Evolutionary conservation across 1,284 basidiomycete genomes (phyloP).

Genomic region (Boletus albobrunnescens): DNA sequence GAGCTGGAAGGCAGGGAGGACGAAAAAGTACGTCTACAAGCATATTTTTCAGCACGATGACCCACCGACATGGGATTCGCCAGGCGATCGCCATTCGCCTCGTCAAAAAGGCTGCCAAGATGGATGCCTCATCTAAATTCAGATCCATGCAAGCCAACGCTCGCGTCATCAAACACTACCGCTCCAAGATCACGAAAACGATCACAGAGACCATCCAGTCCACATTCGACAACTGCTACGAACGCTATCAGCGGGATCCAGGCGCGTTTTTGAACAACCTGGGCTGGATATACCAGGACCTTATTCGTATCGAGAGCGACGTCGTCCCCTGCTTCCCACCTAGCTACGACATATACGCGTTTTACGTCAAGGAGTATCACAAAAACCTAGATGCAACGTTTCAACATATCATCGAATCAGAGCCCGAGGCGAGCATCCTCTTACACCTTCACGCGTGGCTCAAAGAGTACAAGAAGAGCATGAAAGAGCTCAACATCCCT

Average conservation of each 20-base stretch:
- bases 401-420: conserved; percentile 66
- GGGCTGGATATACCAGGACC: conserved; percentile 92
- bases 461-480: conserved; percentile 91
- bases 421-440: conserved; percentile 84
- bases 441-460: conserved; percentile 89
- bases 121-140: conserved; percentile 87
- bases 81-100: conserved; percentile 90
- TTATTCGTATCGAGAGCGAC: conserved; percentile 85
- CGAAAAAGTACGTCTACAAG: conserved; percentile 67
- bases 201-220: conserved; percentile 77
- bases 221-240: conserved; percentile 70
- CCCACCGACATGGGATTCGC: conserved; percentile 1
- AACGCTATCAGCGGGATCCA: conserved; percentile 60
- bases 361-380: conserved; percentile 90
- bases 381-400: conserved; percentile 80
- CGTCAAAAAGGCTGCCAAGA: conserved; percentile 87
- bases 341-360: conserved; percentile 83
- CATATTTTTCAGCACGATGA: neutral
- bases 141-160: conserved; percentile 91
- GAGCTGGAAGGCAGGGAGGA: conserved; percentile 93
- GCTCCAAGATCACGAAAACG: conserved; percentile 82
- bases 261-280: conserved; percentile 76
- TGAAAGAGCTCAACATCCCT: conserved; percentile 89
- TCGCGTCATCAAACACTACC: conserved; percentile 93
- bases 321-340: conserved; percentile 90